Conservation (phyloP, 208 protist species). For the Trichomonas vaginalis region DNA sequence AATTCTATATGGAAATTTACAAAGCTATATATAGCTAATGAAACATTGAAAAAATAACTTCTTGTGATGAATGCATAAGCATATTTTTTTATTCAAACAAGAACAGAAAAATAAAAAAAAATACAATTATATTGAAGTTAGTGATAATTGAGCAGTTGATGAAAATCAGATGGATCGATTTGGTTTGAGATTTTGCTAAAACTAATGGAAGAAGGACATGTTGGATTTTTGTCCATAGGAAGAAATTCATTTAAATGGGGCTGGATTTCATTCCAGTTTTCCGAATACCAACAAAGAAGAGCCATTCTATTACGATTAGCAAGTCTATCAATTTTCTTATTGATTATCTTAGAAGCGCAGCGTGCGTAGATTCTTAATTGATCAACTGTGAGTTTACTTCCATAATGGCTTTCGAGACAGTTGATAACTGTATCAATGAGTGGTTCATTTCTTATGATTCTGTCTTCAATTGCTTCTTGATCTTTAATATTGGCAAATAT, state of each 20-base stretch:
- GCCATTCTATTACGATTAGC: neutral
- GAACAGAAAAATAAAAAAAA: no score
- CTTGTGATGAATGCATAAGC: no score
- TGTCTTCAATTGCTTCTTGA: no score
- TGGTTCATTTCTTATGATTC: no score
- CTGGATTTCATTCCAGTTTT: neutral
- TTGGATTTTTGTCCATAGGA: neutral
- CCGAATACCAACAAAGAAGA: neutral
- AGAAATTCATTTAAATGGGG: neutral
- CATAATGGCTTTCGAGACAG: neutral
- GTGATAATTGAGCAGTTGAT: neutral
- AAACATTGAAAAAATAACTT: no score
- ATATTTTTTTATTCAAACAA: no score
- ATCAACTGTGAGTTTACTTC: neutral
- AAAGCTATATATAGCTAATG: no score
- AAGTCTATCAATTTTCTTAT: neutral
- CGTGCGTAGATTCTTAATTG: neutral
- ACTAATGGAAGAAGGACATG: neutral
- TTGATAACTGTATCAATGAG: no score
- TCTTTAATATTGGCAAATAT: no score
- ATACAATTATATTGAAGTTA: no score
- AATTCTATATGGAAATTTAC: no score
- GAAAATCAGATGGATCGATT: neutral
- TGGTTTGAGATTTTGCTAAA: neutral
- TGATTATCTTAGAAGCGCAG: neutral